These are phyloP conservation scores for Phytophthora tubulina DNA, from an alignment of 352 stramenopile species.

Conservation along the genomic window DNA sequence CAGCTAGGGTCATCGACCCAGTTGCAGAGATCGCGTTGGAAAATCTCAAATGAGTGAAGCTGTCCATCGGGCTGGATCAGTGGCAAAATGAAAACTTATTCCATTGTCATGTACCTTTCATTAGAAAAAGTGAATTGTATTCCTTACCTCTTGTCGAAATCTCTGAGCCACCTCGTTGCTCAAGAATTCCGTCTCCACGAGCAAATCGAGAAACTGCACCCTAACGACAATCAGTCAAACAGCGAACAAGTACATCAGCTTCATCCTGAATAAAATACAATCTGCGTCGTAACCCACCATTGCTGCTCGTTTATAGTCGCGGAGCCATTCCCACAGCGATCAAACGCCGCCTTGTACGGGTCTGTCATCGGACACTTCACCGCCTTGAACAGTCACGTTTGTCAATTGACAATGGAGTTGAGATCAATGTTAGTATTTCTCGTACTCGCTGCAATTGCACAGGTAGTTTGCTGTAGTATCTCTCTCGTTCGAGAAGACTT, in stretches of 20 bases:
- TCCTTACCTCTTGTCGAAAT: conserved; percentile 3
- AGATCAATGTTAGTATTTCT: conserved; percentile 7
- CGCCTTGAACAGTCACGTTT: not conserved
- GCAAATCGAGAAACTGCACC: conserved; percentile 15
- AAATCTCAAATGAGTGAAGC: not conserved
- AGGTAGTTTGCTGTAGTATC: conserved; percentile 1
- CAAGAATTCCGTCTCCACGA: conserved; percentile 5
- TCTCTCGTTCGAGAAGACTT: conserved; percentile 37
- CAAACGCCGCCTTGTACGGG: conserved; percentile 3
- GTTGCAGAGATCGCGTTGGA: conserved; percentile 15
- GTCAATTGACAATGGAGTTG: conserved; percentile 7
- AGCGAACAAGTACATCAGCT: not conserved
- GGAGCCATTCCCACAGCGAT: not conserved
- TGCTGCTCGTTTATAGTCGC: not conserved
- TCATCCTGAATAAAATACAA: not conserved
- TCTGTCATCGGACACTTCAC: not conserved
- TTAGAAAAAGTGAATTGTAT: not conserved
- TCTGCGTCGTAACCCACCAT: not conserved
- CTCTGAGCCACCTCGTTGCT: not conserved
- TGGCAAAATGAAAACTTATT: not conserved
- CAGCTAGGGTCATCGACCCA: not conserved
- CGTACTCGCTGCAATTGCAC: conserved; percentile 1
- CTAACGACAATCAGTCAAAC: not conserved
- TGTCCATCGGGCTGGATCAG: not conserved
- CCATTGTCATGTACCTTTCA: no score